These are phyloP conservation scores for Fusarium hainanense DNA, from an alignment of 2,329 filamentous ascomycete species.

Conservation along the genomic window DNA sequence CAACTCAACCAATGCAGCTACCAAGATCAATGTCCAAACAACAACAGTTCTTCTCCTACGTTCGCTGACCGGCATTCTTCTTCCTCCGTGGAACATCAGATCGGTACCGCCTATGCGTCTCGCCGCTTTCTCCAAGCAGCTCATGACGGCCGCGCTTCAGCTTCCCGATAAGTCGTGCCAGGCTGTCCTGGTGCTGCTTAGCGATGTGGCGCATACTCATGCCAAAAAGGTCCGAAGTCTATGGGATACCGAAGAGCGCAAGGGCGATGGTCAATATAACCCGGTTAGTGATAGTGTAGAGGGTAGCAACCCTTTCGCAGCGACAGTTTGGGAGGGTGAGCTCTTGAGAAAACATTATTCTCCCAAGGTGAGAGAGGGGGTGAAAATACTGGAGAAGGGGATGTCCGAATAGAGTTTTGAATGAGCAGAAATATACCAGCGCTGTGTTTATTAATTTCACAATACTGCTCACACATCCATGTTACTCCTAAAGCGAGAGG, in stretches of 20 bases:
- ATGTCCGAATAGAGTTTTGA: conserved; percentile 54
- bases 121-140: conserved; percentile 93
- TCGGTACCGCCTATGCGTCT: conserved; percentile 83
- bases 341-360: conserved; percentile 86
- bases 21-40: conserved; percentile 92
- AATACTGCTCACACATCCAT: neutral
- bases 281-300: conserved; percentile 79
- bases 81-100: conserved; percentile 78
- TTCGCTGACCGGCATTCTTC: conserved; percentile 82
- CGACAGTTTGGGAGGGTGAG: conserved; percentile 94
- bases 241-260: conserved; percentile 94
- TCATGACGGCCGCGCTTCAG: conserved; percentile 84
- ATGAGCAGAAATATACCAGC: conserved; percentile 10
- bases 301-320: conserved; percentile 88
- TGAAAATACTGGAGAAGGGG: conserved; percentile 75
- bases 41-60: conserved; percentile 92
- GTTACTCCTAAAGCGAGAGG: neutral
- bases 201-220: conserved; percentile 83
- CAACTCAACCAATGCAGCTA: conserved; percentile 56
- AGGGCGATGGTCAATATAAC: conserved; percentile 89
- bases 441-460: neutral
- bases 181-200: conserved; percentile 81
- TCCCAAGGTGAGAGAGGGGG: conserved; percentile 82
- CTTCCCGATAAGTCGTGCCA: conserved; percentile 89
- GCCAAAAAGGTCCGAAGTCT: conserved; percentile 83